Evolutionary conservation across 108 stramenopile genomes (phyloP), one percentile per base, ranked within the genome.

Genomic region (Fragilaria crotonensis): DNA sequence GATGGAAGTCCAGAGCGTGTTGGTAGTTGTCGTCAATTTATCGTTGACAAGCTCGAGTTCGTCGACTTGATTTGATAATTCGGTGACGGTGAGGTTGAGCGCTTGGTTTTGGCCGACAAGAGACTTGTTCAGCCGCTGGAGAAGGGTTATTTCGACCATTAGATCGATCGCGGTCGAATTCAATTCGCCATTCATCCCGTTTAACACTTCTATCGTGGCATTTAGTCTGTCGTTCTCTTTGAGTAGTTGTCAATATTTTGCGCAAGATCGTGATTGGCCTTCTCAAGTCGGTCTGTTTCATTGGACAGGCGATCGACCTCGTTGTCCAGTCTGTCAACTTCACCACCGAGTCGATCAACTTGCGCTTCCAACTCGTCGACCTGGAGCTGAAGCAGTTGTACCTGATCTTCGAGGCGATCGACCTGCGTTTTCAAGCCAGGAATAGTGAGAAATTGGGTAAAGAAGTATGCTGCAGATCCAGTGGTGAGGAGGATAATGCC

Each of bases 361-460:
- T 77, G 21, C 7, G 17, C 48, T 20, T 59, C 54, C 22, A 77
- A 63, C 5, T 28, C 30, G 21, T 36, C n/a, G 41, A 70, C 47
- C 52, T 70, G 22, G 2, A 7, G 11, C 17, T 69, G 19, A 3
- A 69, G 30, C 11, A 20, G 7, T 14, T 22, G 1, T 2, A 76
- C 66, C 28, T 77, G 66, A 3, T 19, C 71, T 51, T 67, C 66
- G 14, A 76, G 57, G 19, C 45, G 49, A 9, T 63, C 55, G 2
- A 76, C 58, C 48, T 76, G 74, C 3, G 51, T 29, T 0, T 66
- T 63, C 2, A 77, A 60, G 20, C 66, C 66, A 4, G 76, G 76
- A 30, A 77, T 72, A 48, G 58, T 20, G 48, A 71, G 22, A 68
- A 68, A 76, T 25, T 57, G 55, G 29, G 17, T 58, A 0, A 54